phyloP scores from a whole-genome alignment of 805 yeast genomes.

The Clavispora santaluciae region DNA sequence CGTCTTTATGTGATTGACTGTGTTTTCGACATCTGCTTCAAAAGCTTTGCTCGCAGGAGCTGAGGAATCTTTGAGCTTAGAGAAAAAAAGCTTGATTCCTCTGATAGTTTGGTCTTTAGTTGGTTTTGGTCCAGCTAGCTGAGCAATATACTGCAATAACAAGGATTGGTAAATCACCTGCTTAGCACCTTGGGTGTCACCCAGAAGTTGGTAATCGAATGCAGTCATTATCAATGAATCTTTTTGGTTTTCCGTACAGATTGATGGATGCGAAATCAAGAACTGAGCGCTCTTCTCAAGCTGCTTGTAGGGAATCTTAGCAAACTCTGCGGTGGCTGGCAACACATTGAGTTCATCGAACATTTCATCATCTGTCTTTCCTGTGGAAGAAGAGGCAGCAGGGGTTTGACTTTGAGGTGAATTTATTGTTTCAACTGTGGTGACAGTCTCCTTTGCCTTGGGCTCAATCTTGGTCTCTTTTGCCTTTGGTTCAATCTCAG shows the following conservation, averaged over 20 bases:
- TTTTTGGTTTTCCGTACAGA: conserved; percentile 78
- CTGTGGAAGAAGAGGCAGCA: conserved; percentile 3
- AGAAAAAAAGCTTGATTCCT: conserved; percentile 61
- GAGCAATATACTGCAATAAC: conserved; percentile 66
- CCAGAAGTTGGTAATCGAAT: conserved; percentile 73
- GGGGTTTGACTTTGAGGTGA: conserved; percentile 12
- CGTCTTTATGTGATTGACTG: conserved; percentile 66
- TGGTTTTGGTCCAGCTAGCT: conserved; percentile 33
- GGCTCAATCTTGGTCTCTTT: conserved; percentile 9
- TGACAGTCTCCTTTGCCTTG: conserved; percentile 18
- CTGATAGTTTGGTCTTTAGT: conserved; percentile 28
- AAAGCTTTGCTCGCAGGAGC: conserved; percentile 69
- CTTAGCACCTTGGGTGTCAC: conserved; percentile 48
- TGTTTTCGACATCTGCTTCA: conserved; percentile 65
- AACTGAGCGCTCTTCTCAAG: conserved; percentile 47
- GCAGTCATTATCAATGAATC: conserved; percentile 92
- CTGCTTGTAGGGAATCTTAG: conserved; percentile 49
- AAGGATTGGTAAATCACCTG: conserved; percentile 77
- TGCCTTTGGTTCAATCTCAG: conserved; percentile 1
- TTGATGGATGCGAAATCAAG: conserved; percentile 56
- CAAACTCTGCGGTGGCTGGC: conserved; percentile 62
- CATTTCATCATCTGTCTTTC: conserved; percentile 20
- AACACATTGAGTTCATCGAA: conserved; percentile 51
- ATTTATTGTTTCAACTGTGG: conserved; percentile 29
- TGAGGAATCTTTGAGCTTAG: conserved; percentile 47